These are phyloP conservation scores for Trichoderma endophyticum DNA, from an alignment of 2,329 filamentous ascomycete genomes.

Conservation along the genomic window DNA sequence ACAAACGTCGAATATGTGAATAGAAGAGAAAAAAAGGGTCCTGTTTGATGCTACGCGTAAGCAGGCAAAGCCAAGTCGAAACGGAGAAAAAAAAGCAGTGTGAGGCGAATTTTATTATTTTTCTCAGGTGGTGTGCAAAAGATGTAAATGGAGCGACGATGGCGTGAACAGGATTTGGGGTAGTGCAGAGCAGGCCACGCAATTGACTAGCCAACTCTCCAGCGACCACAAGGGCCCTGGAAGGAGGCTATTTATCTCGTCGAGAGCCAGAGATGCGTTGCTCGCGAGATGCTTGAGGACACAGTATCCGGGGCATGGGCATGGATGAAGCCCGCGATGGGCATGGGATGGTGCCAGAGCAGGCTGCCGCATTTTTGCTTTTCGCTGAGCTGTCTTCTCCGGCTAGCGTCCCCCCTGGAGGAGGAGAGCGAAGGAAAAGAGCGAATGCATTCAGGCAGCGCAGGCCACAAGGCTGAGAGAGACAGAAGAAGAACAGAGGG, in stretches of 20 bases:
- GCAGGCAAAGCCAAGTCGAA: slow-evolving; percentile 22
- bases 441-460: background rate
- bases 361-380: slow-evolving; percentile 21
- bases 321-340: background rate
- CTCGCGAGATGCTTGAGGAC: slow-evolving; percentile 25
- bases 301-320: slow-evolving; percentile 23
- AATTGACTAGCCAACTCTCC: slow-evolving; percentile 1
- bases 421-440: background rate
- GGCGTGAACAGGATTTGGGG: slow-evolving; percentile 16
- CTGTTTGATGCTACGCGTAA: slow-evolving; percentile 32
- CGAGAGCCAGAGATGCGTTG: background rate
- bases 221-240: background rate
- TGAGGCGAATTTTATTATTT: slow-evolving; percentile 20
- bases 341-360: slow-evolving; percentile 4
- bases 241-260: slow-evolving; percentile 19
- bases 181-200: slow-evolving; percentile 2
- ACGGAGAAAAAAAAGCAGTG: background rate
- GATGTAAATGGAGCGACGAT: slow-evolving; percentile 6
- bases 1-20: slow-evolving; percentile 15
- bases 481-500: background rate
- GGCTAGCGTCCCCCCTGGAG: slow-evolving; percentile 14
- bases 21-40: slow-evolving; percentile 25
- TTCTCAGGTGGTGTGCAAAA: background rate
- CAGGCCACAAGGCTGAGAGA: background rate
- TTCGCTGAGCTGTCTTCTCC: slow-evolving; percentile 20